Base-by-base conservation (phyloP, 306 rosid species). In the Prunus padus region DNA sequence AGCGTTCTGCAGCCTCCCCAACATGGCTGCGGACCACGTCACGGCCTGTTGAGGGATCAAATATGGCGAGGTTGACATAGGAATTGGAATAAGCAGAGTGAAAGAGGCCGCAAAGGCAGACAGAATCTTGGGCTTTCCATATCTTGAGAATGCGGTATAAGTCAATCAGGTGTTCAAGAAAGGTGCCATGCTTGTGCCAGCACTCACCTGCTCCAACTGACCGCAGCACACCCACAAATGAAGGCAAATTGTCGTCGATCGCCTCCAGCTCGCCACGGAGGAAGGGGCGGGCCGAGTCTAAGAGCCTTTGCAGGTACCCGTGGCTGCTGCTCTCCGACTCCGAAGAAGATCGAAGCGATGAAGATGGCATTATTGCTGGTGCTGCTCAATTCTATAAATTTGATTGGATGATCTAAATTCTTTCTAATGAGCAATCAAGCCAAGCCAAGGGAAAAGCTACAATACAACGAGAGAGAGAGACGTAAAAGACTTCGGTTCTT, bases 171-270 rank as follows among this genome's bases (percentile, higher is more conserved):
- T 94, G 98, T 0, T 94, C 88, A 25, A 94, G 90, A 76, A 94
- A 94, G 71, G 85, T 90, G 20, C 98, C 98, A 14, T 94, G 98
- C 72, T 94, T 92, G 86, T 94, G 98, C 96, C 97, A 94, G 78
- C 98, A 92, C 82, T 92, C 98, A 0, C 97, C 94, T 8, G 97
- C 92, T 9, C 98, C 98, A 8, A 82, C 93, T 0, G 96, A 86
- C 31, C 88, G 86, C 6, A 92, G 72, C 54, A 88, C 81, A 16
- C 84, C 68, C 5, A 88, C 76, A 1, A 94, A 80, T 1, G 84
- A 77, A 2, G 96, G 97, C 1, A 94, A 70, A 18, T 84, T 80
- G 1, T 74, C 1, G 84, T 92, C 87, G 10, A 94, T 22, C 30
- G 81, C 54, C 30, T 74, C 87, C 12, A 90, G 83, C 50, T 94